A percentile compares a stretch with the other conserved stretches of the same genome.
Conservation (phyloP, 768 basidiomycete genomes). For the Suillus sp. region DNA sequence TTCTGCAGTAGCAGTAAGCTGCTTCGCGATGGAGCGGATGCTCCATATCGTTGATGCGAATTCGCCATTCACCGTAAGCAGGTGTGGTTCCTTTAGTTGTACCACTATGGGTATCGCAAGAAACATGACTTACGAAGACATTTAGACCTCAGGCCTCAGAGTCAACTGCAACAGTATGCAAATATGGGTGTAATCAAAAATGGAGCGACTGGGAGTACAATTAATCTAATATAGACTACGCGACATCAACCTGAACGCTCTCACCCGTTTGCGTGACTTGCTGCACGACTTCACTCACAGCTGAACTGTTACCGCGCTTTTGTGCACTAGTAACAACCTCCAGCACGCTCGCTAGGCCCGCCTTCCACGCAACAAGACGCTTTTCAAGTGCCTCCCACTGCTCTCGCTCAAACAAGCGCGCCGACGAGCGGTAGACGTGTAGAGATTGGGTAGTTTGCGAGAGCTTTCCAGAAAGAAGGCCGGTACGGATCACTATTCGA, state of each 20-base stretch:
- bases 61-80: too few relatives aligned
- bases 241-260: background rate
- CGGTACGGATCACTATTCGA: conserved; percentile 71
- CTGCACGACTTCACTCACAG: conserved; percentile 25
- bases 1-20: too few relatives aligned
- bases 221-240: background rate
- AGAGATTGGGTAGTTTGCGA: conserved; percentile 78
- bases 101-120: too few relatives aligned
- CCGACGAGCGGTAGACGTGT: conserved; percentile 70
- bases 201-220: background rate
- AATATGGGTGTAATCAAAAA: background rate
- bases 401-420: conserved; percentile 72
- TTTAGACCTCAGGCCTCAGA: background rate
- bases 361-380: conserved; percentile 77
- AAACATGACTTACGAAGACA: too few relatives aligned
- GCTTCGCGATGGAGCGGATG: too few relatives aligned
- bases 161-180: background rate
- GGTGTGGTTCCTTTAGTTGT: too few relatives aligned
- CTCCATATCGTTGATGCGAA: too few relatives aligned
- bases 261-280: conserved; percentile 10
- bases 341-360: conserved; percentile 66
- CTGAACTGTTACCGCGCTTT: conserved; percentile 35
- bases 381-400: conserved; percentile 83
- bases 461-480: conserved; percentile 79
- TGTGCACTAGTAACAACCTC: conserved; percentile 70